These are phyloP conservation scores for Botrytis tulipae DNA, from an alignment of 2,329 filamentous ascomycete species.

Conservation along the genomic window DNA sequence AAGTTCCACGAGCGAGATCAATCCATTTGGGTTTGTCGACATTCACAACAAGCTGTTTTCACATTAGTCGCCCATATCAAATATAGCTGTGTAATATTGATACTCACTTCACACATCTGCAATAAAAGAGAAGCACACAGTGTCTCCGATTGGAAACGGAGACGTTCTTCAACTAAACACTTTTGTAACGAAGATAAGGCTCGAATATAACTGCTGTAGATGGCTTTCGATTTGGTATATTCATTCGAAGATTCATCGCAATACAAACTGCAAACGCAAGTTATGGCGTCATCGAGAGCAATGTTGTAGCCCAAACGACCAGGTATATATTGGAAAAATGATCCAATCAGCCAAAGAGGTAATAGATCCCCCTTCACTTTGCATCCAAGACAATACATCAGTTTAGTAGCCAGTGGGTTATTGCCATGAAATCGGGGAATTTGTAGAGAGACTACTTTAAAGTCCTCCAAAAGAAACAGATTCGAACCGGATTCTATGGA, in stretches of 20 bases:
- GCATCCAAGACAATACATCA: constrained; percentile 24
- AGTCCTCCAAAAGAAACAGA: neutral
- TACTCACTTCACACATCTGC: constrained; percentile 26
- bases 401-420: constrained; percentile 17
- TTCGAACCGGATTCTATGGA: too few relatives aligned
- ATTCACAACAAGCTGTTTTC: constrained; percentile 23
- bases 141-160: constrained; percentile 22
- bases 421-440: constrained; percentile 17
- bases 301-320: constrained; percentile 22
- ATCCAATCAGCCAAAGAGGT: constrained; percentile 17
- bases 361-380: constrained; percentile 21
- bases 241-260: constrained; percentile 4
- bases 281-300: constrained; percentile 26
- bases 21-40: constrained; percentile 23
- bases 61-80: neutral
- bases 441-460: neutral
- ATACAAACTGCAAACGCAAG: constrained; percentile 25
- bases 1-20: constrained; percentile 23
- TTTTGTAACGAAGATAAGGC: constrained; percentile 22
- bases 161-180: constrained; percentile 7
- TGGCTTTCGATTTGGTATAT: constrained; percentile 7
- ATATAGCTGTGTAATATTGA: neutral
- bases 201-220: constrained; percentile 21
- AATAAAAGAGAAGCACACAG: constrained; percentile 28
- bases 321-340: constrained; percentile 25